phyloP scores from a whole-genome alignment of 176 grass and related monocot genomes.

The Carex myosuroides region DNA sequence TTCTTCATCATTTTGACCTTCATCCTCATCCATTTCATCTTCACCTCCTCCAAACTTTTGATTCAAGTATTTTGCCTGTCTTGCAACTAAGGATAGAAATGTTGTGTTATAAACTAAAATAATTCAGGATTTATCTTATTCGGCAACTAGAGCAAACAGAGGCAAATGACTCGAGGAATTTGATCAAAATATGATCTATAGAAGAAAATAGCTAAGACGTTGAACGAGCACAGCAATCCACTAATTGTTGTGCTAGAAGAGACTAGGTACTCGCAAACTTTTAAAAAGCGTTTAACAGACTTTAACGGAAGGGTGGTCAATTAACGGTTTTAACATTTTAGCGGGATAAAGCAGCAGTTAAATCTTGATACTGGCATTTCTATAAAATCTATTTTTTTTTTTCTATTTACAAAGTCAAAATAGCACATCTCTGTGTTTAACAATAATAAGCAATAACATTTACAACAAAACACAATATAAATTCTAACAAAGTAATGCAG shows the following conservation, averaged over 20 bases:
- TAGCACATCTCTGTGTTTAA: too few species aligned
- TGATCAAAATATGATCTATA: not conserved
- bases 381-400: too few species aligned
- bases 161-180: not conserved
- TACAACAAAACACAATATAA: too few species aligned
- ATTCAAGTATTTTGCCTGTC: slow-evolving; percentile 44
- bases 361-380: too few species aligned
- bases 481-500: too few species aligned
- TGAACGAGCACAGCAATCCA: not conserved
- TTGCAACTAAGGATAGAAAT: slow-evolving; percentile 41
- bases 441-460: too few species aligned
- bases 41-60: slow-evolving; percentile 67
- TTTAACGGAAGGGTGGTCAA: too few species aligned
- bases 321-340: too few species aligned
- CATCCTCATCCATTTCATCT: slow-evolving; percentile 68
- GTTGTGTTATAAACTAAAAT: slow-evolving; percentile 18
- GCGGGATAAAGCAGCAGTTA: too few species aligned
- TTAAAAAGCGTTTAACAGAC: too few species aligned
- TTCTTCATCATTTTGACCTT: slow-evolving; percentile 35
- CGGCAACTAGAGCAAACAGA: not conserved
- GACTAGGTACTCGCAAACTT: not conserved
- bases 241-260: not conserved
- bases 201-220: not conserved
- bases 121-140: not conserved
- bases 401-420: too few species aligned